Evolutionary conservation across 257 asterid genomes (phyloP), one percentile per base, ranked within the genome.

Genomic region (Nicotiana undulata): DNA sequence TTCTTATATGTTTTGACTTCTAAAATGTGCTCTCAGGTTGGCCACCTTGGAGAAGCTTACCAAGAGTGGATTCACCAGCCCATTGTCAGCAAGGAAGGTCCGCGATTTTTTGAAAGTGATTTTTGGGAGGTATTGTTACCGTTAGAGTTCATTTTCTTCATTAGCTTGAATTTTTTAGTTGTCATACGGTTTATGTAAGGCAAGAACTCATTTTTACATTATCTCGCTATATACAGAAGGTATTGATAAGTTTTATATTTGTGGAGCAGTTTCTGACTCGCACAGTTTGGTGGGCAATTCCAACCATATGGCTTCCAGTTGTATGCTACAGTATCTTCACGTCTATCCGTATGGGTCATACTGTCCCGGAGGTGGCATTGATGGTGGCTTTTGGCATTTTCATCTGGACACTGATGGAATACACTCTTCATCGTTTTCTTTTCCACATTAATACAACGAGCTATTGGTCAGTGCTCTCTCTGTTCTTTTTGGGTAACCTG

Each of bases 41-140:
- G 97, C 92, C 88, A 89, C 88, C 98, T 92, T 87, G 96, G 98
- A 80, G 94, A 90, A 84, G 86, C 86, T 80, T 93, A 93, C 64
- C 91, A 93, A 29, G 91, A 90, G 85, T 92, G 95, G 93, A 92
- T 92, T 85, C 97, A 93, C 83, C 90, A 87, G 63, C 93, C 97
- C 81, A 89, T 90, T 65, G 75, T 87, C 81, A 82, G 87, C 89
- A 90, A 89, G 74, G 95, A 90, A 81, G 86, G 89, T 77, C 97
- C 95, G 5, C 84, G 92, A 5, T 89, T 89, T 84, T 91, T 90
- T 76, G 70, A 72, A 34, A 91, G 81, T 75, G 86, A 74, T 52
- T 56, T 90, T 22, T 28, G 82, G 80, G 97, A 93, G 97, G 97
- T 90, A 86, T 4, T 37, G 46, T 77, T 72, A 6, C 37, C 24